These are phyloP conservation scores for Cylindrotheca closterium DNA, from an alignment of 108 stramenopile species.

Conservation along the genomic window DNA sequence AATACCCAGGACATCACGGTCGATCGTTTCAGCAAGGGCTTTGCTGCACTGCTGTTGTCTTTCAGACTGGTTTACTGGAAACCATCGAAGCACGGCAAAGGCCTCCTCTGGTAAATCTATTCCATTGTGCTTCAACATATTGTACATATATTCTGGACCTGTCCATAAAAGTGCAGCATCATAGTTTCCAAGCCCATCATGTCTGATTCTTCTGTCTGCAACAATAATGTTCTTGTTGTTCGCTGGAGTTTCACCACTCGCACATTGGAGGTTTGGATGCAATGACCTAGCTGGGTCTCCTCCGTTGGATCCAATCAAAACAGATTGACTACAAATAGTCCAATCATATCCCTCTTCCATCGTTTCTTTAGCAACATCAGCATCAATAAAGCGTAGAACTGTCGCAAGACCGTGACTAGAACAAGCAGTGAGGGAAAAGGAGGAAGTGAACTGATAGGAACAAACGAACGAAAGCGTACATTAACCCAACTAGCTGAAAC, in stretches of 20 bases:
- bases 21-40: constrained; percentile 33
- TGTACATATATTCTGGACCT: constrained; percentile 57
- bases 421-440: not conserved
- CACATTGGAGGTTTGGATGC: no score
- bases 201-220: constrained; percentile 33
- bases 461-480: constrained; percentile 34
- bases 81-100: constrained; percentile 43
- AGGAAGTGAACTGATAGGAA: constrained; percentile 7
- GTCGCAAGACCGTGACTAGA: constrained; percentile 32
- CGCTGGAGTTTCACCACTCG: no score
- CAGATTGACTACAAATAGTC: constrained; percentile 49
- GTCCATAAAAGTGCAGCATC: constrained; percentile 50
- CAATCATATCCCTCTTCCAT: constrained; percentile 51
- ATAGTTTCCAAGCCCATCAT: constrained; percentile 54
- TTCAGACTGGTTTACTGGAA: constrained; percentile 54
- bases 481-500: constrained; percentile 56
- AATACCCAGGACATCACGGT: constrained; percentile 39
- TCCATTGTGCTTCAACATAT: constrained; percentile 53
- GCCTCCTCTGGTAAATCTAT: constrained; percentile 49
- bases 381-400: not conserved
- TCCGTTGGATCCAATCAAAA: constrained; percentile 46
- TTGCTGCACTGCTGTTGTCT: constrained; percentile 32
- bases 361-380: constrained; percentile 12
- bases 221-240: no score
- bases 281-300: no score